A percentile compares a stretch with the other conserved stretches of the same genome.
These are phyloP conservation scores for Lanmaoa pseudosensibilis DNA, from an alignment of 768 basidiomycete genomes.

Conservation along the genomic window DNA sequence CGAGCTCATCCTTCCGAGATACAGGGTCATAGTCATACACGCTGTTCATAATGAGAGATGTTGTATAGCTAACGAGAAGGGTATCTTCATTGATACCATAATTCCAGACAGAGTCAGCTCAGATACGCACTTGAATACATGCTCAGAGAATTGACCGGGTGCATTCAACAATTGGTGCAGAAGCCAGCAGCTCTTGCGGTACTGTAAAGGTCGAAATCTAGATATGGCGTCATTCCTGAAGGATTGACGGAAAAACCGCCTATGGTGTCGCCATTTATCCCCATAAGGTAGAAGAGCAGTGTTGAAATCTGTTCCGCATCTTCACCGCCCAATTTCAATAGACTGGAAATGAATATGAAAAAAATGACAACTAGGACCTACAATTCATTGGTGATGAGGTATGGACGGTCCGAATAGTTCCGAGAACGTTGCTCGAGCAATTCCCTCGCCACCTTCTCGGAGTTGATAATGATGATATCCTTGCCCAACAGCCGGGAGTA, in stretches of 20 bases:
- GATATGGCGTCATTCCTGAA: slow-evolving; percentile 5
- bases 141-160: slow-evolving; percentile 32
- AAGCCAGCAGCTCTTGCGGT: slow-evolving; percentile 29
- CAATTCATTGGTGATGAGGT: too few relatives aligned
- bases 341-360: too few relatives aligned
- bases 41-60: not conserved
- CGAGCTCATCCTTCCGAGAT: too few relatives aligned
- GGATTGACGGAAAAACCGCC: slow-evolving; percentile 17
- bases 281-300: slow-evolving; percentile 17
- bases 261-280: slow-evolving; percentile 19
- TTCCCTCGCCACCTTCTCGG: too few relatives aligned
- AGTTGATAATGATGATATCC: too few relatives aligned
- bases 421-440: too few relatives aligned
- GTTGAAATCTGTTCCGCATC: slow-evolving; percentile 6
- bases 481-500: too few relatives aligned
- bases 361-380: too few relatives aligned
- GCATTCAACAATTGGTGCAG: slow-evolving; percentile 33
- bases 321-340: too few relatives aligned
- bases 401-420: too few relatives aligned
- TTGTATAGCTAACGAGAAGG: slow-evolving; percentile 1
- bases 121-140: slow-evolving; percentile 30
- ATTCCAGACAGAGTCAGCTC: not conserved
- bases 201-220: slow-evolving; percentile 27
- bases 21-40: not conserved
- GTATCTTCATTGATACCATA: too few relatives aligned